Evolutionary conservation across 345 rosid genomes (phyloP).

Genomic region (Turritis glabra): DNA sequence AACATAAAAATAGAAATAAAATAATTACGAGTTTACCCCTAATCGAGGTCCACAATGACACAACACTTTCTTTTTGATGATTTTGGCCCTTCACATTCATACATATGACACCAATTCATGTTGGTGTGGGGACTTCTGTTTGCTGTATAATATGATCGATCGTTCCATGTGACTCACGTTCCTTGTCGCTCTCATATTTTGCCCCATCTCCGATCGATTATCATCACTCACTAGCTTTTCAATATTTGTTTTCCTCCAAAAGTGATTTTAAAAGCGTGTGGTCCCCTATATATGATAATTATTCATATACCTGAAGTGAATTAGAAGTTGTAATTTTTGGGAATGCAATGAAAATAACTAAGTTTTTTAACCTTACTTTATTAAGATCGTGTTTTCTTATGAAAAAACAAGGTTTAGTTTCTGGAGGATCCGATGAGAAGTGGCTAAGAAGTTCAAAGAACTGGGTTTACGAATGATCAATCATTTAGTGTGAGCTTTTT

Average conservation of each 20-base stretch:
- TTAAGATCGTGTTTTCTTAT: too few species aligned
- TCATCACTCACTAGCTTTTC: conserved; percentile 31
- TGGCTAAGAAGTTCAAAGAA: too few species aligned
- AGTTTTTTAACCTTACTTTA: too few species aligned
- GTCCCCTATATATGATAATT: conserved; percentile 26
- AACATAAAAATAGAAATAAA: conserved; percentile 1
- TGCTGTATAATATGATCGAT: conserved; percentile 35
- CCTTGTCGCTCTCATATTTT: conserved; percentile 42
- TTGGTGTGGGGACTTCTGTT: conserved; percentile 40
- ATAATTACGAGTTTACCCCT: conserved; percentile 4
- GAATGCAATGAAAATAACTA: conserved; percentile 4
- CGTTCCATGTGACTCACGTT: conserved; percentile 43
- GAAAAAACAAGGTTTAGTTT: too few species aligned
- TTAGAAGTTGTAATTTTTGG: neutral
- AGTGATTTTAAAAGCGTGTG: conserved; percentile 15
- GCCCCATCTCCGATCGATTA: conserved; percentile 35
- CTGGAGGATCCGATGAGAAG: neutral
- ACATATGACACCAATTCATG: conserved; percentile 39
- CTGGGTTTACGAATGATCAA: too few species aligned
- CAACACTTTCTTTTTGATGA: conserved; percentile 26
- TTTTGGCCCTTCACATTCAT: conserved; percentile 34
- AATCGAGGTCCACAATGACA: conserved; percentile 32
- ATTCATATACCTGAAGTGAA: conserved; percentile 12
- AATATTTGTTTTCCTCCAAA: neutral
- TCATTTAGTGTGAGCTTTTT: too few species aligned